Conservation (phyloP, 768 basidiomycete species). For the Suillus discolor region DNA sequence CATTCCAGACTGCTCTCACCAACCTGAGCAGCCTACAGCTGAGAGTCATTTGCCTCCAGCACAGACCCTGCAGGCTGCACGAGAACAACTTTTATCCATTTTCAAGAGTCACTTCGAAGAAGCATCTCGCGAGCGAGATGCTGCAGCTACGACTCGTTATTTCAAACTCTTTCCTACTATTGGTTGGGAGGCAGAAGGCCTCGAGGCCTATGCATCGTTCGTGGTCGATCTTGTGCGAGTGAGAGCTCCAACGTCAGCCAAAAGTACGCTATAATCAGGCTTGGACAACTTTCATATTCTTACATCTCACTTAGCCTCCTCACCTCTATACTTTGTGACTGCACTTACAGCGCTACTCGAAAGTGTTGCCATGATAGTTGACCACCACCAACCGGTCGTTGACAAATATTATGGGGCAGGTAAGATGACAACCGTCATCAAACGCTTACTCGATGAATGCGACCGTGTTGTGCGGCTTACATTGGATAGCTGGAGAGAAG, state of each 20-base stretch:
- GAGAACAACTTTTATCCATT: slow-evolving; percentile 71
- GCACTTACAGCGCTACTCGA: slow-evolving; percentile 92
- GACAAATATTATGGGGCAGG: slow-evolving; percentile 96
- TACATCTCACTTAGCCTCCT: slow-evolving; percentile 63
- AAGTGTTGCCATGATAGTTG: slow-evolving; percentile 92
- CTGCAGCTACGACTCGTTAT: slow-evolving; percentile 86
- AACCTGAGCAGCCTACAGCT: slow-evolving; percentile 73
- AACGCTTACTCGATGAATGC: slow-evolving; percentile 78
- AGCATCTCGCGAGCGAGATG: slow-evolving; percentile 81
- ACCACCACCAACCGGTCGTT: slow-evolving; percentile 96
- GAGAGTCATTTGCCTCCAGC: slow-evolving; percentile 85
- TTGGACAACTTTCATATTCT: slow-evolving; percentile 1
- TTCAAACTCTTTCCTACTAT: slow-evolving; percentile 98
- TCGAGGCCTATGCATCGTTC: slow-evolving; percentile 91
- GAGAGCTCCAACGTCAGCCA: slow-evolving; percentile 75
- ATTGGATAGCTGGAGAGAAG: slow-evolving; percentile 89
- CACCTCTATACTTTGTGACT: slow-evolving; percentile 89
- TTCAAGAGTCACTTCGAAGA: slow-evolving; percentile 82
- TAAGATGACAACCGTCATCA: slow-evolving; percentile 81
- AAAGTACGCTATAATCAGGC: slow-evolving; percentile 53
- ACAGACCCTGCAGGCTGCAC: slow-evolving; percentile 76
- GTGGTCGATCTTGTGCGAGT: slow-evolving; percentile 88
- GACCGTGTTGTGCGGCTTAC: slow-evolving; percentile 80
- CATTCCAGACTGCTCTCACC: slow-evolving; percentile 4
- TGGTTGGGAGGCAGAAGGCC: slow-evolving; percentile 89